These are phyloP conservation scores for Seiridium cupressi DNA, from an alignment of 2,329 filamentous ascomycete genomes.

Conservation along the genomic window DNA sequence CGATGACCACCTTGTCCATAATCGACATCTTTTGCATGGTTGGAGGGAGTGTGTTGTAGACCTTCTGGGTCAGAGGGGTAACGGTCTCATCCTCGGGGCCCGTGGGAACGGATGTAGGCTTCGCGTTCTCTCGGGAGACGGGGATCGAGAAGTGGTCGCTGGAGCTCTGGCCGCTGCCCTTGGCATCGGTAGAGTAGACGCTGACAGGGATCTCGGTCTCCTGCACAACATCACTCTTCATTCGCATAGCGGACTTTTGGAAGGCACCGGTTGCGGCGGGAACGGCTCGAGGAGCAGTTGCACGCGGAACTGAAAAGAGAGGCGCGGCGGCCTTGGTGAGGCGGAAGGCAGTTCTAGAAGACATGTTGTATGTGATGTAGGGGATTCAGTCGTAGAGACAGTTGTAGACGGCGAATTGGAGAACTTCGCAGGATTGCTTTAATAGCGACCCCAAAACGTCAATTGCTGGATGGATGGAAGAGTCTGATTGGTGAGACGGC, in stretches of 20 bases:
- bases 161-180: constrained; percentile 36
- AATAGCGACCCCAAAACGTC: constrained; percentile 1
- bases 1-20: constrained; percentile 67
- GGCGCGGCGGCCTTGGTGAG: constrained; percentile 27
- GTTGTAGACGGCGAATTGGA: neutral
- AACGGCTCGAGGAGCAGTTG: constrained; percentile 20
- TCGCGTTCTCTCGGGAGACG: constrained; percentile 42
- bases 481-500: constrained; percentile 4
- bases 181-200: constrained; percentile 46
- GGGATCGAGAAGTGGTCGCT: constrained; percentile 56
- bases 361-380: constrained; percentile 20
- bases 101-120: constrained; percentile 40
- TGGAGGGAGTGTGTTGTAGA: constrained; percentile 56
- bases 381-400: neutral
- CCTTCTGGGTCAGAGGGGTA: constrained; percentile 49
- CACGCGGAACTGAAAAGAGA: constrained; percentile 19
- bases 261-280: constrained; percentile 33
- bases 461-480: neutral
- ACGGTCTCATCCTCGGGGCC: constrained; percentile 40
- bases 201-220: constrained; percentile 58
- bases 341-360: constrained; percentile 28
- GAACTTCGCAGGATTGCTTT: neutral
- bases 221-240: constrained; percentile 51
- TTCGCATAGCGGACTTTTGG: constrained; percentile 32
- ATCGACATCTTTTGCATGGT: constrained; percentile 70